Evolutionary conservation across 108 stramenopile species (phyloP), one percentile per base, ranked within the genome.

Genomic region (Cyclotella choctawhatcheeana): DNA sequence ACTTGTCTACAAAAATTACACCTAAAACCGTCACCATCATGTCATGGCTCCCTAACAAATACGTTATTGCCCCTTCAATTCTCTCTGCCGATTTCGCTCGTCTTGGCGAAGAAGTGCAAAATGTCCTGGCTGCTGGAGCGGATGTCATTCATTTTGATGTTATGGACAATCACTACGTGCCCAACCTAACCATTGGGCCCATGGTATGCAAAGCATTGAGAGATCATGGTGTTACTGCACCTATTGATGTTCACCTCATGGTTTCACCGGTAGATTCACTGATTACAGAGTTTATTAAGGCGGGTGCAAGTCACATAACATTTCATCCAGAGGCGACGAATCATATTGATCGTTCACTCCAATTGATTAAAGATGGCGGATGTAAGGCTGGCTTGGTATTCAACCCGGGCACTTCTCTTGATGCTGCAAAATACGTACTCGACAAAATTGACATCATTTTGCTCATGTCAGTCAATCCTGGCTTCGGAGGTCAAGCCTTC

Each of bases 81-180:
- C 94, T 99, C 25, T 96, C 97, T n/a, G 98, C 98, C 27, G 91
- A 99, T 82, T 98, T 99, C 71, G 98, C 98, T 34, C 77, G 71
- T 30, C 90, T 99, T 35, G 98, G 98, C 58, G 90, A 93, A 73
- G 98, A 99, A 85, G 98, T 99, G 37, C 94, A 97, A 84, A 97
- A 98, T 79, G 90, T 97, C 29, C 86, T 99, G 62, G 89, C 85
- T 54, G 98, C 98, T 27, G 98, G 98, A 22, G 98, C 98, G 58
- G 98, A 98, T 73, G 95, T 99, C 62, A 93, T 99, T 44, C 98
- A 99, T 87, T 99, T 99, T 68, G 98, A 99, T 69, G 97, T 99
- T 24, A 99, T 99, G 98, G 98, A 99, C 89, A 98, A 97, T 82
- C 98, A 99, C 88, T 99, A 97, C 82, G 97, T 98, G 8, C 98